A percentile compares a stretch with the other conserved stretches of the same genome.
Conservation (phyloP, 768 basidiomycete species). For the Collybia nuda region DNA sequence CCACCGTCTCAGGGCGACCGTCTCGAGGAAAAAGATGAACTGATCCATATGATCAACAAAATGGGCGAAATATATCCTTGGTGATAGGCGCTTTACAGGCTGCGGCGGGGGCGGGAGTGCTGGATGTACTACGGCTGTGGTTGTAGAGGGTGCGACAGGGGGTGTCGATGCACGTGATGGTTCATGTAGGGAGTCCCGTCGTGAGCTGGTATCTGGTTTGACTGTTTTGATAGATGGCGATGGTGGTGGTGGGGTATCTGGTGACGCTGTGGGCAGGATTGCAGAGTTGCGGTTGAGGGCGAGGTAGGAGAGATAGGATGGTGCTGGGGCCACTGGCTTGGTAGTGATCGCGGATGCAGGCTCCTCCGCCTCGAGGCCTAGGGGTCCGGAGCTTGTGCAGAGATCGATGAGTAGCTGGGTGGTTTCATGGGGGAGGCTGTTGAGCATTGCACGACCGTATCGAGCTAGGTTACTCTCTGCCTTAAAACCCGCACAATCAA, state of each 20-base stretch:
- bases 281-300: constrained; percentile 62
- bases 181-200: constrained; percentile 37
- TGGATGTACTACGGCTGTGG: constrained; percentile 25
- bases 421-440: constrained; percentile 81
- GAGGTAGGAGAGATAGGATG: constrained; percentile 81
- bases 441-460: constrained; percentile 86
- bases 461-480: constrained; percentile 84
- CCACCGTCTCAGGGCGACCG: constrained; percentile 80
- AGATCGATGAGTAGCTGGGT: constrained; percentile 91
- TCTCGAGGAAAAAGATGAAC: constrained; percentile 87
- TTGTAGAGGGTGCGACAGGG: constrained; percentile 12
- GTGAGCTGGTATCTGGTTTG: constrained; percentile 34
- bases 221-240: constrained; percentile 49
- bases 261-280: constrained; percentile 24
- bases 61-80: constrained; percentile 87
- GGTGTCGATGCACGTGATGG: constrained; percentile 28
- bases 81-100: constrained; percentile 62
- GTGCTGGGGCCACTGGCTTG: constrained; percentile 28
- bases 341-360: constrained; percentile 17
- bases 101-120: constrained; percentile 19
- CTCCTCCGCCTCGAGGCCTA: constrained; percentile 40
- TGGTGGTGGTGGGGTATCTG: constrained; percentile 38
- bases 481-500: constrained; percentile 32
- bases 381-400: constrained; percentile 68
- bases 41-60: constrained; percentile 87